These are phyloP conservation scores for Eucalyptus grandis DNA, from an alignment of 345 rosid genomes.

Conservation along the genomic window DNA sequence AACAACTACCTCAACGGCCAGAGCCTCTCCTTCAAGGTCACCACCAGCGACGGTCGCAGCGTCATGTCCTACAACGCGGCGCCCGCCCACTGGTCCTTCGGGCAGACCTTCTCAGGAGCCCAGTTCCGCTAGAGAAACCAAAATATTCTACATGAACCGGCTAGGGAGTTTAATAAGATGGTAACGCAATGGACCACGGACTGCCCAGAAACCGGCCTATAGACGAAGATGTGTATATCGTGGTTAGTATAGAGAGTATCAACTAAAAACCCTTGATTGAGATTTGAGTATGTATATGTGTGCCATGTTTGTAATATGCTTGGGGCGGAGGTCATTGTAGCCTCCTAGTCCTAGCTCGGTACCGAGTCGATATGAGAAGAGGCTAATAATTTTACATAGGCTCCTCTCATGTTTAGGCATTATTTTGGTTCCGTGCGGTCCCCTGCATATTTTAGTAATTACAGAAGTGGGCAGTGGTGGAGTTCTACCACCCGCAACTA, in stretches of 20 bases:
- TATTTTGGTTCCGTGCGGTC: background rate
- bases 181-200: background rate
- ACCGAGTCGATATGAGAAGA: background rate
- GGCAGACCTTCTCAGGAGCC: constrained; percentile 49
- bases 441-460: background rate
- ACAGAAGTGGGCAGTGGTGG: background rate
- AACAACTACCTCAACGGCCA: constrained; percentile 55
- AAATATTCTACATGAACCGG: background rate
- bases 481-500: background rate
- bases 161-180: background rate
- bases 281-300: background rate
- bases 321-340: background rate
- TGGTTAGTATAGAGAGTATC: background rate
- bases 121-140: constrained; percentile 19
- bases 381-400: background rate
- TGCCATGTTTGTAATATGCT: background rate
- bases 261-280: background rate
- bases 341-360: background rate
- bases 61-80: constrained; percentile 44
- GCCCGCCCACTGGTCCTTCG: constrained; percentile 56
- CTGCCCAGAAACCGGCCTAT: background rate
- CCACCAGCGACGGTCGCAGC: constrained; percentile 52
- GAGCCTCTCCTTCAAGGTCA: constrained; percentile 53
- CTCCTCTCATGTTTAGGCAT: background rate
- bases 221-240: background rate